Evolutionary conservation across 257 asterid genomes (phyloP).

Genomic region (Eucommia ulmoides): DNA sequence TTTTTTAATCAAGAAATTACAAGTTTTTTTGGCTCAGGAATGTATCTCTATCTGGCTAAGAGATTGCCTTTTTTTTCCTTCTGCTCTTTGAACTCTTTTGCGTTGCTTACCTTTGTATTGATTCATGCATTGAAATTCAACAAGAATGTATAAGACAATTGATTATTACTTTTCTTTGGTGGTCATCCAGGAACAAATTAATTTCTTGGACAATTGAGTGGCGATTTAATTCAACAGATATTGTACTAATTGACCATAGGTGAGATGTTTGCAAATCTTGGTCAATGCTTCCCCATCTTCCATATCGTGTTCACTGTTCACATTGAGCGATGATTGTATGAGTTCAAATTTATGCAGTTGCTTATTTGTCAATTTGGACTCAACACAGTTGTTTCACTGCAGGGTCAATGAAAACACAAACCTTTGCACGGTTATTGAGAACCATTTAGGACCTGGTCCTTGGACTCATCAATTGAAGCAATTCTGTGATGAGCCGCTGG

Average conservation of each 20-base stretch:
- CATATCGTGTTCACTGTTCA: not conserved
- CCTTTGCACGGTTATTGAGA: constrained; percentile 43
- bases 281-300: not conserved
- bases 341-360: too few species aligned
- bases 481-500: constrained; percentile 45
- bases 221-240: constrained; percentile 69
- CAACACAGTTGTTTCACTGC: constrained; percentile 11
- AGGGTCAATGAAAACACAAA: constrained; percentile 57
- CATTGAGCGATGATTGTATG: too few species aligned
- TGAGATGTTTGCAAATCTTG: constrained; percentile 17
- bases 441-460: constrained; percentile 68
- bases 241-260: constrained; percentile 69
- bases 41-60: too few species aligned
- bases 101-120: not conserved
- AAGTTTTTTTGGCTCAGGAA: too few species aligned
- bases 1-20: too few species aligned
- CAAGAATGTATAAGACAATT: not conserved
- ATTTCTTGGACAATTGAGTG: constrained; percentile 93
- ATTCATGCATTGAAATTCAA: constrained; percentile 2
- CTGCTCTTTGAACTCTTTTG: too few species aligned
- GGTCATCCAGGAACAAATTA: constrained; percentile 34
- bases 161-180: too few species aligned
- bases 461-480: constrained; percentile 67
- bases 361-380: too few species aligned
- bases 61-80: too few species aligned